Conservation (phyloP, 371 early-diverging fungal species). For the Mucor circinelloides region DNA sequence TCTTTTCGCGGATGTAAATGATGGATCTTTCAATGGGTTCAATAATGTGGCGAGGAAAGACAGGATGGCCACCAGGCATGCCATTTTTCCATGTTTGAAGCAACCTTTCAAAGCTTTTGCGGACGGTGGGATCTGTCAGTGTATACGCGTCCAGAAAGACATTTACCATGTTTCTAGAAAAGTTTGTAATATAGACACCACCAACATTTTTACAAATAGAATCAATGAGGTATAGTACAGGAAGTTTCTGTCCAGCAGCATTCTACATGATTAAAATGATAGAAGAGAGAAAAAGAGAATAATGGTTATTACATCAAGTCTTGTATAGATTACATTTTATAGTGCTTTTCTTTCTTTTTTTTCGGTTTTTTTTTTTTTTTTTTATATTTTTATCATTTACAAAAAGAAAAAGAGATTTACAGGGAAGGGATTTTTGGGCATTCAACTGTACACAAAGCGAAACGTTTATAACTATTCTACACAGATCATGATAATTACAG, state of each 20-base stretch:
- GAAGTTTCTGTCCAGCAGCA: slow-evolving; percentile 78
- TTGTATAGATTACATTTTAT: background rate
- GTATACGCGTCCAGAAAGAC: slow-evolving; percentile 77
- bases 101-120: slow-evolving; percentile 71
- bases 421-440: slow-evolving; percentile 4
- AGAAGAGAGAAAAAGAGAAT: background rate
- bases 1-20: slow-evolving; percentile 39
- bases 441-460: background rate
- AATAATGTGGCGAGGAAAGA: slow-evolving; percentile 63
- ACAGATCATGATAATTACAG: background rate
- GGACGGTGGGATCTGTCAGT: slow-evolving; percentile 61
- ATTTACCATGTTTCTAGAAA: slow-evolving; percentile 70
- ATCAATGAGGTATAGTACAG: slow-evolving; percentile 89
- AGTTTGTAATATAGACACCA: slow-evolving; percentile 68
- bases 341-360: background rate
- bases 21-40: slow-evolving; percentile 61
- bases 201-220: slow-evolving; percentile 93
- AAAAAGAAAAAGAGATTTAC: background rate
- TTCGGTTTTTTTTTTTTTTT: slow-evolving; percentile 3
- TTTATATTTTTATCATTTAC: background rate
- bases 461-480: background rate
- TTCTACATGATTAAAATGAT: slow-evolving; percentile 49
- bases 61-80: slow-evolving; percentile 58
- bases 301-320: background rate
- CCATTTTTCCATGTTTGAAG: slow-evolving; percentile 84